These are phyloP conservation scores for Naganishia vishniacii DNA, from an alignment of 768 basidiomycete species.

Conservation along the genomic window DNA sequence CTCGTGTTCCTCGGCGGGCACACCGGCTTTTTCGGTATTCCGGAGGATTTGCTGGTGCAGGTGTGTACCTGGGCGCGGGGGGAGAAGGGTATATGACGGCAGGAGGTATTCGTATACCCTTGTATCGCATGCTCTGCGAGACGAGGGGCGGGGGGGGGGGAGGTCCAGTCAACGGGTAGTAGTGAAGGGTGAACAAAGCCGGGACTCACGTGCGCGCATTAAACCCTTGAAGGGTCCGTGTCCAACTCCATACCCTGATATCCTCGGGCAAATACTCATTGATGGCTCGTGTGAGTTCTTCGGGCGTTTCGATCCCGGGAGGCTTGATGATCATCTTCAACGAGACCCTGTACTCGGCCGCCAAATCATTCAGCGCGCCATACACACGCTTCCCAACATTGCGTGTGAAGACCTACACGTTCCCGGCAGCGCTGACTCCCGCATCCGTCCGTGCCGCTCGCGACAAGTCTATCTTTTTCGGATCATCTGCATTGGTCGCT, in stretches of 20 bases:
- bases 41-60: conserved; percentile 49
- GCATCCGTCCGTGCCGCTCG: conserved; percentile 94
- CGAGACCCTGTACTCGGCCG: conserved; percentile 38
- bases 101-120: conserved; percentile 97
- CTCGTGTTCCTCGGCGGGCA: conserved; percentile 26
- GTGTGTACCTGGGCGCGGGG: conserved; percentile 71
- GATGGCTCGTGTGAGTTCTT: conserved; percentile 63
- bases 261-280: conserved; percentile 85
- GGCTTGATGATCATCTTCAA: conserved; percentile 79
- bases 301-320: conserved; percentile 57
- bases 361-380: background rate
- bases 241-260: conserved; percentile 86
- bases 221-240: conserved; percentile 54
- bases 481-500: conserved; percentile 83
- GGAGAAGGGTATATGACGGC: conserved; percentile 84
- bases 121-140: conserved; percentile 86
- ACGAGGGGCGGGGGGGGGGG: no score
- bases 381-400: background rate
- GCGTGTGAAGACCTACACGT: conserved; percentile 61
- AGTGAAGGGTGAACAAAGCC: no score
- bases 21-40: conserved; percentile 5
- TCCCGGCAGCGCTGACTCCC: conserved; percentile 94
- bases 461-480: conserved; percentile 75
- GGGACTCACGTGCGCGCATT: conserved; percentile 49
- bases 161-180: no score